Evolutionary conservation across 805 yeast species (phyloP), one percentile per base, ranked within the genome.

Genomic region (Yarrowia sp.): DNA sequence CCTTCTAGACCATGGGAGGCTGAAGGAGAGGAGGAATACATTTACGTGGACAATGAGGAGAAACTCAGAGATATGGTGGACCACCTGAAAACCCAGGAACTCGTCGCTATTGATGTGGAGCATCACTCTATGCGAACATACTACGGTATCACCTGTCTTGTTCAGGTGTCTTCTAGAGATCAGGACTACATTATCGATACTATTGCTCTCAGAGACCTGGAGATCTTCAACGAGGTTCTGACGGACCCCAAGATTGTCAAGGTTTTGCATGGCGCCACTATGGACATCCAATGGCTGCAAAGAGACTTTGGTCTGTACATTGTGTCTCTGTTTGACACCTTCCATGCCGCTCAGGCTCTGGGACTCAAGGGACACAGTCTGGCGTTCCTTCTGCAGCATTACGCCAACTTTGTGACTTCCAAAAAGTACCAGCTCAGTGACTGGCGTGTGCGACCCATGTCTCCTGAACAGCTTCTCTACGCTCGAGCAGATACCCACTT

Each of bases 221-320:
- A 81, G 55, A 75, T 75, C 0, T 77, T 95, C 65, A 95, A 95
- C 76, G 79, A 77, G 48, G 84, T 93, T 1, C 91, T 93, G 68
- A 83, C 98, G 1, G 79, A 95, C 75, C 98, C 98, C 0, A 69
- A 76, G 5, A 86, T 93, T 36, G 79, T 90, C 33, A 95, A 95
- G 73, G 96, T 95, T 1, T 85, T 95, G 69, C 99, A 95, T 74
- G 99, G 99, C 67, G 97, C 99, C 0, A 87, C 85, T 70, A 92
- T 91, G 96, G 99, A 95, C 79, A 89, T 95, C 4, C 86, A 91
- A 50, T 95, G 99, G 99, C 79, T 95, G 39, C 99, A 95, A 77
- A 81, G 98, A 68, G 99, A 95, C 73, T 80, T 95, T 65, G 99
- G 99, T 0, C 75, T 95, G 9, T 95, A 95, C 71, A 78, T 95